A percentile compares a stretch with the other conserved stretches of the same genome.
Conservation (phyloP, 352 stramenopile species). For the Globisporangium spiculum region DNA sequence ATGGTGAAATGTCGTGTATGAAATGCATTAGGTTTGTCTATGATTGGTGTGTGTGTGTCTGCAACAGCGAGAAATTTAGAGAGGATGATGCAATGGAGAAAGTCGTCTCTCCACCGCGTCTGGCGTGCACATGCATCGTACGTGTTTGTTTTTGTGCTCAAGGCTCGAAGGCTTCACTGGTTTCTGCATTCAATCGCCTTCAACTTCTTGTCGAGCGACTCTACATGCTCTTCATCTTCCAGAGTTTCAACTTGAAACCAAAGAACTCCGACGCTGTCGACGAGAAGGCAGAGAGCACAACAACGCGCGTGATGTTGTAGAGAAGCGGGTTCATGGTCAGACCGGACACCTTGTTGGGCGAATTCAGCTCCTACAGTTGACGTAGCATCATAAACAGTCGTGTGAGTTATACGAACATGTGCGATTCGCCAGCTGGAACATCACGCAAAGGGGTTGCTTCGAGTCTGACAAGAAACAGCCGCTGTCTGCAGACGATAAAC, state of each 20-base stretch:
- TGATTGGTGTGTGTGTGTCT: slow-evolving; percentile 3
- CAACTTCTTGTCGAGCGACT: neutral
- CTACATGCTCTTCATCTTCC: slow-evolving; percentile 85
- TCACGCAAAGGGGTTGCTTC: neutral
- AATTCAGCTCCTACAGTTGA: slow-evolving; percentile 77
- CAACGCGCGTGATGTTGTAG: slow-evolving; percentile 87
- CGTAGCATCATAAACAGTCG: slow-evolving; percentile 1
- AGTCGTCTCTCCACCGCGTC: neutral
- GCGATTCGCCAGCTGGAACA: neutral
- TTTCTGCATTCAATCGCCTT: neutral
- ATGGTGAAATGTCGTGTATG: neutral
- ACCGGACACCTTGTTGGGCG: slow-evolving; percentile 88
- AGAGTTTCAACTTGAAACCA: slow-evolving; percentile 90
- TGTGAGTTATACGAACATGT: neutral
- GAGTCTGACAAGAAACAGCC: neutral
- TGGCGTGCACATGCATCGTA: neutral
- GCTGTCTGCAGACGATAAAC: neutral
- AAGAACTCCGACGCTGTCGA: slow-evolving; percentile 89
- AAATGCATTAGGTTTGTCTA: slow-evolving; percentile 1
- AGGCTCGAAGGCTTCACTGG: neutral
- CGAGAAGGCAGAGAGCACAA: slow-evolving; percentile 88
- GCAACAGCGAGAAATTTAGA: slow-evolving; percentile 7
- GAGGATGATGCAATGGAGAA: neutral
- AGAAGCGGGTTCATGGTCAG: slow-evolving; percentile 90
- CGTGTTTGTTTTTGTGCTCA: neutral